A percentile compares a stretch with the other conserved stretches of the same genome.
Evolutionary conservation across 768 basidiomycete genomes (phyloP).

Genomic region (Chalciporus chontae): DNA sequence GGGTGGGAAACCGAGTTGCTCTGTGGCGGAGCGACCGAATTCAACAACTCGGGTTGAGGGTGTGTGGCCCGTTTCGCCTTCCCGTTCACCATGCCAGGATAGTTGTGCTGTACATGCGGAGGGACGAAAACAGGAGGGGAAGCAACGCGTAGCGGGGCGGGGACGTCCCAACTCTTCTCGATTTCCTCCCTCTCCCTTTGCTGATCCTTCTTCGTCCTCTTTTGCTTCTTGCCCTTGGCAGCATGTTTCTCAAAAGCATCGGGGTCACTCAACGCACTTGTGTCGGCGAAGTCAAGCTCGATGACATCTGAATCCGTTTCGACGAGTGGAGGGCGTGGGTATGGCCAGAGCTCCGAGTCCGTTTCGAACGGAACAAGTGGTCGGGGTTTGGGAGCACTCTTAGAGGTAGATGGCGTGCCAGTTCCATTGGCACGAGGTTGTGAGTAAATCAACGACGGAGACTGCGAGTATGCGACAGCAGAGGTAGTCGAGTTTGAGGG

Average conservation of each 20-base stretch:
- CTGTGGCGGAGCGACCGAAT: constrained; percentile 6
- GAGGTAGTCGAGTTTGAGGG: neutral
- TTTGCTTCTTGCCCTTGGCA: constrained; percentile 24
- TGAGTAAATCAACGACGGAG: constrained; percentile 12
- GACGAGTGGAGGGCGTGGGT: constrained; percentile 46
- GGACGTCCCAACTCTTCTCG: constrained; percentile 62
- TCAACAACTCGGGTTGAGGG: constrained; percentile 7
- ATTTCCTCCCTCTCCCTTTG: constrained; percentile 44
- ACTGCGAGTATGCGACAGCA: constrained; percentile 1
- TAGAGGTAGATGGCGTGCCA: constrained; percentile 11
- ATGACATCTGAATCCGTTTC: constrained; percentile 54
- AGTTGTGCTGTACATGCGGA: neutral
- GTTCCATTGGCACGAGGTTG: constrained; percentile 7
- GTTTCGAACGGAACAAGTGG: constrained; percentile 59
- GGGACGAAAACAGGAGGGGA: constrained; percentile 17
- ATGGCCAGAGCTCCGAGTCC: constrained; percentile 71
- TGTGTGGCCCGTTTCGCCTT: constrained; percentile 16
- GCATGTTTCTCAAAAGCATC: constrained; percentile 45
- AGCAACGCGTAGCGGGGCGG: constrained; percentile 24
- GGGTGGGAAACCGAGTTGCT: neutral
- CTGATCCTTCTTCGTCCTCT: constrained; percentile 32
- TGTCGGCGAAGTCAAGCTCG: constrained; percentile 75
- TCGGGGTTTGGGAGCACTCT: constrained; percentile 29
- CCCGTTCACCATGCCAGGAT: constrained; percentile 21
- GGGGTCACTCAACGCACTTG: constrained; percentile 66